Base-by-base conservation (phyloP, 345 rosid genomes). In the Brassica carinata region DNA sequence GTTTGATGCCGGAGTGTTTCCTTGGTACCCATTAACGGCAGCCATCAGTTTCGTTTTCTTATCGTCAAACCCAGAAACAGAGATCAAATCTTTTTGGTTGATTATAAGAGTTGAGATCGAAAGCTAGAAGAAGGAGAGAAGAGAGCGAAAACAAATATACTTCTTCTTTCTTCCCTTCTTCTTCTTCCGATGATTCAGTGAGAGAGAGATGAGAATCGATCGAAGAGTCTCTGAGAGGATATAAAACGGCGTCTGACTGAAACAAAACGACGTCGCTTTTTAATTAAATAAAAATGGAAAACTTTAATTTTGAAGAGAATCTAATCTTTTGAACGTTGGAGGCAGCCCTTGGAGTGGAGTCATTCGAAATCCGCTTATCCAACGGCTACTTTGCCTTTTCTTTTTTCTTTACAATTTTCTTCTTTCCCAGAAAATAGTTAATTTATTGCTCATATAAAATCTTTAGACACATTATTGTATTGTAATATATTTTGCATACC, bases 11-110 rank as follows among this genome's bases (percentile, higher is more conserved):
- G 88, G 91, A 5, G 97, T 88, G 77, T 93, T 92, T 38, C 92
- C 92, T 61, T 88, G 90, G 81, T 89, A 88, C 55, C 87, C 89
- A 77, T 93, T 92, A n/a, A 87, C 85, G 5, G 93, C 57, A 7
- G 90, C 92, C 97, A 91, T 88, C 38, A 59, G 79, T 74, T 77
- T 74, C 61, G 14, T 5, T 26, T 79, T 73, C 61, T 15, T 6
- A n/a, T 71, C 31, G 18, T 71, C 48, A 23, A n/a, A 71, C 40
- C 15, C 55, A 61, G 31, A 48, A 45, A 8, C 64, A 11, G 34
- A 71, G 38, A 34, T 33, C 40, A 58, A 71, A 34, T 34, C 40
- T 34, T 34, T 34, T 34, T 34, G 8, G 40, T 34, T 34, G 8
- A 34, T 34, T 34, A 5, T 7, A 34, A 34, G 8, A 34, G 40